Base-by-base conservation (phyloP, 495 filamentous ascomycete genomes). In the Monascus purpureus region DNA sequence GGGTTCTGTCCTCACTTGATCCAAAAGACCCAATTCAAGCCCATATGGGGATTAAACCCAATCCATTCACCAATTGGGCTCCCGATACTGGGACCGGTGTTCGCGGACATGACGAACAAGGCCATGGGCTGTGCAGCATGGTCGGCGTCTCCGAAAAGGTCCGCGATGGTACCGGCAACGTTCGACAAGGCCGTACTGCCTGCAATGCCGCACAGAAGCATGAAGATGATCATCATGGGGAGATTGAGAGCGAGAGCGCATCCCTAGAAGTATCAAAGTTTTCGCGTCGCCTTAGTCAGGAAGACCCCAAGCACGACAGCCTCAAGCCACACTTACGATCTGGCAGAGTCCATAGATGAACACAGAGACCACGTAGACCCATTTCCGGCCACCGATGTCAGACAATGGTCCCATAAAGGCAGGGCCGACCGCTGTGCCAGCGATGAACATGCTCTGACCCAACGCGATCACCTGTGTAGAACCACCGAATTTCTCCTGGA, bases 171-270 rank as follows among this genome's bases (percentile, higher is more conserved):
- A 17, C 54, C 52, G 17, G 54, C 54, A 13, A 58, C 54, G 29
- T 58, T 55, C 7, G 49, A 50, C 15, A 58, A 39, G 5, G 49
- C 54, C 1, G 54, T 58, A 13, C 49, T 53, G 19, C 54, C 50
- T 13, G 54, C 52, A 3, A 41, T 41, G 13, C 54, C 54, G 28
- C 31, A 38, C n/a, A 58, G 38, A 23, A 58, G 51, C 38, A 53
- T 52, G 36, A 58, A 58, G 22, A 55, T 52, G 17, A 52, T 46
- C 28, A 58, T 38, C 54, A 58, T 59, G 2, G 55, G 50, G 7
- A 59, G 38, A 29, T 52, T 56, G 17, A 37, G 39, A 16, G 50
- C 50, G 35, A 54, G 39, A 15, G 52, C 50, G 11, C 30, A 43
- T 18, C 54, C 54, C 46, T 45, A 7, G n/a, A 29, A 17, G 4